Percentiles rank a stretch among this genome's conserved stretches.
These are phyloP conservation scores for Arxiozyma telluris DNA, from an alignment of 1,139 yeast species.

Conservation along the genomic window DNA sequence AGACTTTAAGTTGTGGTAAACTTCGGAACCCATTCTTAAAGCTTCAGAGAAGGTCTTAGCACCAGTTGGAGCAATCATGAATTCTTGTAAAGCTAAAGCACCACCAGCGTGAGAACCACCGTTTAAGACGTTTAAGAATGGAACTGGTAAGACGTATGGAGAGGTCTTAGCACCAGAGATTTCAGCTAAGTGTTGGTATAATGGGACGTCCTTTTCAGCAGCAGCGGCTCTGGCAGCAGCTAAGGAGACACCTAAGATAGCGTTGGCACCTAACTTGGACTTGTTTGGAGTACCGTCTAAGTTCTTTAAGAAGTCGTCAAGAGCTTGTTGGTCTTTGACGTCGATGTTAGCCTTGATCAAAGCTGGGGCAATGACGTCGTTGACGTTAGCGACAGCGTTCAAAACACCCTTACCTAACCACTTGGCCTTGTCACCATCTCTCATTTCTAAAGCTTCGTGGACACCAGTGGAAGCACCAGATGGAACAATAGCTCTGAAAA, in stretches of 20 bases:
- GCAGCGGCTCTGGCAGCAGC: constrained; percentile 95
- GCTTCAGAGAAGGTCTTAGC: constrained; percentile 87
- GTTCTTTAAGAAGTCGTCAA: constrained; percentile 67
- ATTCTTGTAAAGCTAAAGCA: constrained; percentile 95
- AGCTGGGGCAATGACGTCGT: constrained; percentile 84
- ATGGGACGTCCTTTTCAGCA: constrained; percentile 78
- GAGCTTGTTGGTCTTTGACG: constrained; percentile 66
- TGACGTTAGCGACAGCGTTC: constrained; percentile 88
- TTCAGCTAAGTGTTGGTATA: constrained; percentile 76
- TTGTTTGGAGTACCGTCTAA: constrained; percentile 94
- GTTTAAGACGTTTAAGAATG: constrained; percentile 94
- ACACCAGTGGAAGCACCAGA: constrained; percentile 96
- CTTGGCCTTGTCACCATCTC: constrained; percentile 88
- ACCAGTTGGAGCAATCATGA: constrained; percentile 92
- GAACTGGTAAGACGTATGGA: constrained; percentile 86
- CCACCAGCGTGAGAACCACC: constrained; percentile 99
- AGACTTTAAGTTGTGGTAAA: constrained; percentile 88
- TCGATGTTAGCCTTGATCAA: constrained; percentile 63
- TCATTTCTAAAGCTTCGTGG: constrained; percentile 90
- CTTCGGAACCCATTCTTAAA: constrained; percentile 90
- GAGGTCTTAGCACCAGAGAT: constrained; percentile 49
- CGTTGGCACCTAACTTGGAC: constrained; percentile 91
- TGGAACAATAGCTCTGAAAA: constrained; percentile 90
- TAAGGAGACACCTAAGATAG: constrained; percentile 88
- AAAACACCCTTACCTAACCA: constrained; percentile 95